Conservation (phyloP, 345 rosid species). For the Aquilaria yunnanensis region DNA sequence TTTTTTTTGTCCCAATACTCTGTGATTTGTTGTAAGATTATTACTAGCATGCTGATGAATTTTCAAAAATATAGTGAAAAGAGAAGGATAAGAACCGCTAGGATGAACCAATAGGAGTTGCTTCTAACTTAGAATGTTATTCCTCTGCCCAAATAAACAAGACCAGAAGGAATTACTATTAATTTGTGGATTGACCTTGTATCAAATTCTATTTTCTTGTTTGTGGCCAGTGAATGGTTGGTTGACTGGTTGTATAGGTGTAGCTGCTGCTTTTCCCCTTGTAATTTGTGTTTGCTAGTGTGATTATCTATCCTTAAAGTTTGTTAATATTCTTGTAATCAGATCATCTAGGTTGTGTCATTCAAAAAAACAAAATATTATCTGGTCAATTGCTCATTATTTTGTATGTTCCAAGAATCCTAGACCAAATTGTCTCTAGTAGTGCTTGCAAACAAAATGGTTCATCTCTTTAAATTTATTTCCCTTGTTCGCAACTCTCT, state of each 20-base stretch:
- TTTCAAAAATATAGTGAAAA: constrained; percentile 14
- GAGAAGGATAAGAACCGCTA: constrained; percentile 20
- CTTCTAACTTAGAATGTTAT: constrained; percentile 42
- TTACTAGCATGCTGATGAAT: constrained; percentile 32
- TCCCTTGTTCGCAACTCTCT: too few species aligned
- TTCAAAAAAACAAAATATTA: constrained; percentile 2
- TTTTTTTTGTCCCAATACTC: constrained; percentile 1
- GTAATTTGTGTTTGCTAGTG: constrained; percentile 34
- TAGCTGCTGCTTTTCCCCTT: constrained; percentile 26
- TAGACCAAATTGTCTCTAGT: too few species aligned
- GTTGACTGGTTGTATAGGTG: constrained; percentile 37
- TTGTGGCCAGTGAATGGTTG: constrained; percentile 37
- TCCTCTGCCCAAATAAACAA: constrained; percentile 26
- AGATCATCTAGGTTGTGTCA: constrained; percentile 33
- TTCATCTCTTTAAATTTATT: too few species aligned
- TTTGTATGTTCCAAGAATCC: too few species aligned
- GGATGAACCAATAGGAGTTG: constrained; percentile 28
- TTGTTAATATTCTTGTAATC: constrained; percentile 58
- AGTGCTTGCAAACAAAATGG: too few species aligned
- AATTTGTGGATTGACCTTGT: constrained; percentile 48
- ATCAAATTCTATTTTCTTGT: too few species aligned
- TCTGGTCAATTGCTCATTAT: too few species aligned
- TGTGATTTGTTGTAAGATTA: constrained; percentile 32
- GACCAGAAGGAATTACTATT: constrained; percentile 19
- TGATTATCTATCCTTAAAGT: constrained; percentile 30